These are phyloP conservation scores for Flueggea neowawraea DNA, from an alignment of 441 rosid genomes.

Conservation along the genomic window DNA sequence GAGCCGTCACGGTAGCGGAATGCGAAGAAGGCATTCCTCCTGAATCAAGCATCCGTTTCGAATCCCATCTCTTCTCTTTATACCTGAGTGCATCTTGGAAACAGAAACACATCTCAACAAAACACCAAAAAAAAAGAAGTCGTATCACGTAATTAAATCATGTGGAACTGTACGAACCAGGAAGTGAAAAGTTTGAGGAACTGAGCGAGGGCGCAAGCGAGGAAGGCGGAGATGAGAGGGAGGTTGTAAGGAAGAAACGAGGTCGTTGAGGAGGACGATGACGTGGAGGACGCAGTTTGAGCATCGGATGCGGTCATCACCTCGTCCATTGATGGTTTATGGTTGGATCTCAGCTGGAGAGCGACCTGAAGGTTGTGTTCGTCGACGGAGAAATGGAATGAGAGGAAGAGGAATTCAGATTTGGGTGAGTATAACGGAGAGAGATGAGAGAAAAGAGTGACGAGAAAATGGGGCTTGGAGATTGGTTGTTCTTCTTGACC, in stretches of 20 bases:
- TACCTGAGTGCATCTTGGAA: conserved; percentile 80
- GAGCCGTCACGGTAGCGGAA: conserved; percentile 89
- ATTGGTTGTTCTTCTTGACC: too few relatives aligned
- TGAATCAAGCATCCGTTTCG: conserved; percentile 78
- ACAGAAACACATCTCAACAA: not conserved
- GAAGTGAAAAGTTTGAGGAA: conserved; percentile 94
- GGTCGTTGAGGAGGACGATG: conserved; percentile 30
- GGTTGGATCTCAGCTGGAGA: too few relatives aligned
- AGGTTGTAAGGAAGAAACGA: conserved; percentile 57
- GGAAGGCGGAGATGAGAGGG: conserved; percentile 84
- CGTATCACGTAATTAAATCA: not conserved
- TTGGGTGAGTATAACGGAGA: too few relatives aligned
- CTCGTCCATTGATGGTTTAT: conserved; percentile 47
- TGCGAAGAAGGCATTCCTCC: conserved; percentile 99
- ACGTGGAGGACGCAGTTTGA: conserved; percentile 23
- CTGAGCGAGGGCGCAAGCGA: conserved; percentile 89
- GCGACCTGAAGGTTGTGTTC: too few relatives aligned
- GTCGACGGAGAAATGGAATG: too few relatives aligned
- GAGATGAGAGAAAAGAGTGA: too few relatives aligned
- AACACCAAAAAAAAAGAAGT: not conserved
- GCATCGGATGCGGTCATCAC: conserved; percentile 55
- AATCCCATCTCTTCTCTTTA: conserved; percentile 96
- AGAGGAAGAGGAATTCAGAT: too few relatives aligned
- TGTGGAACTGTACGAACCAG: conserved; percentile 44
- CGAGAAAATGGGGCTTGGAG: too few relatives aligned